These are phyloP conservation scores for Geotrichum aggregatum DNA, from an alignment of 1,139 yeast genomes.

Conservation along the genomic window DNA sequence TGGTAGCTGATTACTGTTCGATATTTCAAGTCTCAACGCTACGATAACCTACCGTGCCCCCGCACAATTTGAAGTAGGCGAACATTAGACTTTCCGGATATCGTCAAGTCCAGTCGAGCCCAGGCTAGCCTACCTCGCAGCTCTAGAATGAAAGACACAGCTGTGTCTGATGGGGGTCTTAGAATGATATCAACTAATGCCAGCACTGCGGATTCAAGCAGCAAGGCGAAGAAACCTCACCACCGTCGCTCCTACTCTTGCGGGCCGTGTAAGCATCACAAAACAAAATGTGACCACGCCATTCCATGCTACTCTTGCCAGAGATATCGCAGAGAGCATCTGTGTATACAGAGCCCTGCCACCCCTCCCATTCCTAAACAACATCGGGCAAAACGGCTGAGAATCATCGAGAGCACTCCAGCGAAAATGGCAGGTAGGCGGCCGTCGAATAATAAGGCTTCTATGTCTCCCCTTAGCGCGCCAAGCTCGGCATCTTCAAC, in stretches of 20 bases:
- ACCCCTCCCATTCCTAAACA: conserved; percentile 10
- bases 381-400: conserved; percentile 3
- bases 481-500: too few species aligned
- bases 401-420: conserved; percentile 11
- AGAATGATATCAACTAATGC: background rate
- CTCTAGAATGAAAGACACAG: background rate
- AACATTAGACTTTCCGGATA: background rate
- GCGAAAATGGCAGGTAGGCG: conserved; percentile 1
- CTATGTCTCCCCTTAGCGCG: background rate
- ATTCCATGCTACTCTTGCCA: conserved; percentile 17
- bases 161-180: background rate
- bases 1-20: too few species aligned
- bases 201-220: background rate
- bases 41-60: too few species aligned
- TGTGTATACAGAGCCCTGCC: conserved; percentile 9
- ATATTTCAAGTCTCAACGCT: too few species aligned
- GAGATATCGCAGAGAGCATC: conserved; percentile 13
- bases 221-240: conserved; percentile 3
- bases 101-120: too few species aligned
- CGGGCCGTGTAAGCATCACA: conserved; percentile 19
- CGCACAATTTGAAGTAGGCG: too few species aligned
- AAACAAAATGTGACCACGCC: conserved; percentile 18
- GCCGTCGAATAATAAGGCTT: background rate
- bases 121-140: background rate
- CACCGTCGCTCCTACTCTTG: conserved; percentile 20